Conservation (phyloP, 805 yeast genomes). For the Lachancea lanzarotensis region DNA sequence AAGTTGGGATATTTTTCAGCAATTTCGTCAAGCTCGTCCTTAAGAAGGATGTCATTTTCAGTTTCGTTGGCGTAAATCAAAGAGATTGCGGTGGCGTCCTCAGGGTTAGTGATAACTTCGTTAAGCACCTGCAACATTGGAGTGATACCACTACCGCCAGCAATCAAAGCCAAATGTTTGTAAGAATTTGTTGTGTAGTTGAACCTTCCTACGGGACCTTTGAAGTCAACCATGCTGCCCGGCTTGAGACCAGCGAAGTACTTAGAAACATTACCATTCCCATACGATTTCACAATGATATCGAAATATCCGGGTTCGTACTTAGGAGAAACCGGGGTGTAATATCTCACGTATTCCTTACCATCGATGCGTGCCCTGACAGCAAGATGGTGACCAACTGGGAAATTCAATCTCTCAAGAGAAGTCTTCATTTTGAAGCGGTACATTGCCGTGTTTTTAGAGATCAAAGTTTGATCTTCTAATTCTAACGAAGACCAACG, state of each 20-base stretch:
- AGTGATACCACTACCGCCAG: conserved; percentile 87
- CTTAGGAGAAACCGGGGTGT: conserved; percentile 69
- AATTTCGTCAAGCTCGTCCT: conserved; percentile 66
- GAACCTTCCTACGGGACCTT: conserved; percentile 77
- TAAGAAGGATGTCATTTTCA: conserved; percentile 67
- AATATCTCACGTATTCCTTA: conserved; percentile 46
- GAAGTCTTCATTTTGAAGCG: conserved; percentile 60
- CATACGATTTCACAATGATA: conserved; percentile 67
- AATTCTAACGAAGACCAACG: conserved; percentile 63
- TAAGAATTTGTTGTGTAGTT: conserved; percentile 53
- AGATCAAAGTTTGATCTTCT: conserved; percentile 65
- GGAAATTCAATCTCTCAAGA: conserved; percentile 55
- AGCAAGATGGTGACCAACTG: conserved; percentile 72
- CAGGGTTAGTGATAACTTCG: conserved; percentile 60
- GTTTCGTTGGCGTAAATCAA: conserved; percentile 70
- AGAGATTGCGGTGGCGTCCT: conserved; percentile 53
- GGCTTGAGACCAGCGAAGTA: conserved; percentile 56
- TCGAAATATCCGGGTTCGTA: conserved; percentile 71
- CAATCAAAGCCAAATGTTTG: conserved; percentile 59
- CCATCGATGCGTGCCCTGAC: conserved; percentile 40
- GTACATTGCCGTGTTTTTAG: conserved; percentile 65
- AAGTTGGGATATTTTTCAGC: conserved; percentile 57
- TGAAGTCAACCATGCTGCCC: conserved; percentile 62
- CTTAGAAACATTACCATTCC: conserved; percentile 63
- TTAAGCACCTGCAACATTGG: conserved; percentile 81